Base-by-base conservation (phyloP, 441 rosid species). In the Adansonia madagascariensis region DNA sequence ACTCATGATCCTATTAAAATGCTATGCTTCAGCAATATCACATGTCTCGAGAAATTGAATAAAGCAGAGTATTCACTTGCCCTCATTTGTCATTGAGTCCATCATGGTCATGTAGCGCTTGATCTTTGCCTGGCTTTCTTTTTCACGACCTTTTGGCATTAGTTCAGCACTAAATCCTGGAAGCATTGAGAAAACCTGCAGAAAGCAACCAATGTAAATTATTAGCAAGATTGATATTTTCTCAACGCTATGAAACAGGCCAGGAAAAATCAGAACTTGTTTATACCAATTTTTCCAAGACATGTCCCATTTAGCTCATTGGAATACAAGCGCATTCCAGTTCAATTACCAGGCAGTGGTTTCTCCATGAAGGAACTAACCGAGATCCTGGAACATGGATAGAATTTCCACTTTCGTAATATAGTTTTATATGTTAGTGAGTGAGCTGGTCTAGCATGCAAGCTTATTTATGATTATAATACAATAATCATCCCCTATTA, bases 81-180 rank as follows among this genome's bases (percentile, higher is more conserved):
- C 79, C 27, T 77, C 79, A 78, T 92, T 89, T 31, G 98, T 96
- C 99, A 94, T 92, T 8, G 99, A 96, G 82, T 96, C 98, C 98
- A 94, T 96, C 92, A 94, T 91, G 64, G 96, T 92, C 99, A 97
- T 93, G 88, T 93, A 94, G 12, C 98, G 88, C 81, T 96, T 96
- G 59, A 94, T 86, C 88, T 93, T 96, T 9, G 94, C 96, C 79
- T 94, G 97, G 86, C 98, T 90, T 86, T 91, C 98, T 82, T 96
- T 92, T 87, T 96, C 99, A 24, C 83, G 93, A 53, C 98, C 99
- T 88, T 94, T 89, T 1, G 98, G 98, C 97, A 96, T 94, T 83
- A 94, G 79, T 81, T 94, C 97, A 31, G 88, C 80, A 80, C 94
- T 89, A 75, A 89, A 90, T 82, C 98, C 96, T 14, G 99, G 99